Conservation (phyloP, 192 early-diverging fungal genomes). For the Backusella mclennaniae region DNA sequence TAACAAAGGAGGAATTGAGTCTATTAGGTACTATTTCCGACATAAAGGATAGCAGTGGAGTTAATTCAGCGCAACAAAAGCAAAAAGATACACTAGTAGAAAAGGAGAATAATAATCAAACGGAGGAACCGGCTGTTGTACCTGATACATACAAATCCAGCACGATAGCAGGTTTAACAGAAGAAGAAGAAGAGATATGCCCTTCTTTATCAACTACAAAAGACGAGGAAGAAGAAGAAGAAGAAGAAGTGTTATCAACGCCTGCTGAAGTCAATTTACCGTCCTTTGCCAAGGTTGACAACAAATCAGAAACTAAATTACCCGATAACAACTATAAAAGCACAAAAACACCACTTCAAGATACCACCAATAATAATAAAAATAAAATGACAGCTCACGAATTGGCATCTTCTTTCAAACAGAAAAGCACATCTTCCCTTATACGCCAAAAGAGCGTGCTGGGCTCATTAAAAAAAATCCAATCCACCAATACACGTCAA, state of each 20-base stretch:
- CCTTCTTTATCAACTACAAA: constrained; percentile 6
- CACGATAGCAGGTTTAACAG: background rate
- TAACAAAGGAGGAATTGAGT: background rate
- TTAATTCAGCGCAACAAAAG: background rate
- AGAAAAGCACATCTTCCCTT: background rate
- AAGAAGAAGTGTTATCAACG: background rate
- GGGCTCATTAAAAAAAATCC: background rate
- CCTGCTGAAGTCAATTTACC: background rate
- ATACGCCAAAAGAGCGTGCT: background rate
- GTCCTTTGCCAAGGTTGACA: too few relatives aligned
- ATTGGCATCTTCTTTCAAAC: background rate
- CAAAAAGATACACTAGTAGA: background rate
- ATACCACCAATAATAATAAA: background rate
- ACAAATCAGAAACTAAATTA: background rate
- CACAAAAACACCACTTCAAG: background rate
- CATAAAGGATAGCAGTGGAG: background rate
- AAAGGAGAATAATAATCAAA: background rate
- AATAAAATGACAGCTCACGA: background rate
- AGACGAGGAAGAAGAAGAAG: background rate
- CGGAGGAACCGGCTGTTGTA: background rate
- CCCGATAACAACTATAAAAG: background rate
- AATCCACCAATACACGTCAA: background rate
- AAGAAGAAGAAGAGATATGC: background rate
- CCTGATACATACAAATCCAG: background rate
- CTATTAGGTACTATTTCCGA: background rate